Conservation (phyloP, 2,329 filamentous ascomycete species). For the Xylariaceae sp. region DNA sequence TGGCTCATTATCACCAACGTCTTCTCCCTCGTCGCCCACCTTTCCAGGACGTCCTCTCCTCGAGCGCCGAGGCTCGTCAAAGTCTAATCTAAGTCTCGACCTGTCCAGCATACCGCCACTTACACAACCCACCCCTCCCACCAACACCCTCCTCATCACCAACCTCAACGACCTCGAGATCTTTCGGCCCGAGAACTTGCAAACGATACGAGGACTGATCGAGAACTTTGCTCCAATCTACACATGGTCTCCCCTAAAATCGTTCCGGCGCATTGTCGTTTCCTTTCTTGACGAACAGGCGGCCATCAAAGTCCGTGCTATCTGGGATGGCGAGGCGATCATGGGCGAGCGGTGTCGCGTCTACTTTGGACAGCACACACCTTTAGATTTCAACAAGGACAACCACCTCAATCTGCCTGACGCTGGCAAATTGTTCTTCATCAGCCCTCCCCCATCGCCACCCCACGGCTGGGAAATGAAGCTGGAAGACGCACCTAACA, state of each 20-base stretch:
- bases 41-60: slow-evolving; percentile 30
- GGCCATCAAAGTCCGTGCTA: slow-evolving; percentile 65
- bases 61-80: slow-evolving; percentile 40
- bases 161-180: slow-evolving; percentile 70
- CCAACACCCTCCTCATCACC: slow-evolving; percentile 81
- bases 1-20: slow-evolving; percentile 23
- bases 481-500: slow-evolving; percentile 66
- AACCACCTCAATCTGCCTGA: slow-evolving; percentile 63
- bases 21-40: slow-evolving; percentile 25
- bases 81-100: slow-evolving; percentile 63
- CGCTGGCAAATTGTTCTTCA: slow-evolving; percentile 69
- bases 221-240: slow-evolving; percentile 66
- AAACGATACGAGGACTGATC: slow-evolving; percentile 69
- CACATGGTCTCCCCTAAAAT: slow-evolving; percentile 76
- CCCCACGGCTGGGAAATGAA: slow-evolving; percentile 67
- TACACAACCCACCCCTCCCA: slow-evolving; percentile 66
- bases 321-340: slow-evolving; percentile 71
- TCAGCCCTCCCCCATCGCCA: slow-evolving; percentile 64
- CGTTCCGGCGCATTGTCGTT: slow-evolving; percentile 75
- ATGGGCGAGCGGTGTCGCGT: slow-evolving; percentile 66
- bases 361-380: slow-evolving; percentile 63
- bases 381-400: slow-evolving; percentile 46
- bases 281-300: slow-evolving; percentile 70
- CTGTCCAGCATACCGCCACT: slow-evolving; percentile 68
- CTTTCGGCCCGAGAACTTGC: slow-evolving; percentile 70